Base-by-base conservation (phyloP, 2,329 filamentous ascomycete genomes). In the Chaetomium sp. region DNA sequence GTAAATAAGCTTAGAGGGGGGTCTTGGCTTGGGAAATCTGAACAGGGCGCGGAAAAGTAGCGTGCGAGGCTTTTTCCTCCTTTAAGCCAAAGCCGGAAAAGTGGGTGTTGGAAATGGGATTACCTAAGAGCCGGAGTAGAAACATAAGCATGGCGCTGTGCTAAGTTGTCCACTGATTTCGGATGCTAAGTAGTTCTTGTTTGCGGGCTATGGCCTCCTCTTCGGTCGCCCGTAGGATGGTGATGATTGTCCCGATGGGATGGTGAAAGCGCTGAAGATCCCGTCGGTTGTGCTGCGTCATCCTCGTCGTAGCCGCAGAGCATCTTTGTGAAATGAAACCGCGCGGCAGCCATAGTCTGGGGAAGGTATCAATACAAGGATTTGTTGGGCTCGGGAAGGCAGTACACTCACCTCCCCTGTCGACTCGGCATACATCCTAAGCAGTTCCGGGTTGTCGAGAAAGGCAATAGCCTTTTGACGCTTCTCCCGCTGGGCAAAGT, bases 401-500 rank as follows among this genome's bases (percentile, higher is more conserved):
- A 36, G 34, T 40, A 50, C 34, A 72, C 79, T 62, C 65, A 85
- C 82, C 61, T 82, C 77, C 36, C 74, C 74, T 35, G 73, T 72
- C 59, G 76, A 76, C 60, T 79, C 74, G 2, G 82, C 79, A 43
- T 81, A 76, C 72, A 81, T 82, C 74, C 82, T 79, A 48, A 86
- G 69, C 54, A 80, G 69, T 64, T 85, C 81, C 0, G 81, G 81
- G 33, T 68, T 76, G 59, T 81, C 78, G 2, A 86, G 74, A 41
- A 84, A 74, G 9, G 76, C 71, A 19, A 77, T 71, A 10, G 82
- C 82, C 59, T 76, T 73, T 45, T 76, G 72, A 11, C 76, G 74
- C 4, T 71, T 69, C 59, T 81, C 76, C 4, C 66, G 62, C 11
- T 69, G 68, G 48, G 69, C 69, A 57, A 74, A 78, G 32, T 73